These are phyloP conservation scores for Beauveria pseudobassiana DNA, from an alignment of 2,329 filamentous ascomycete genomes.

Conservation along the genomic window DNA sequence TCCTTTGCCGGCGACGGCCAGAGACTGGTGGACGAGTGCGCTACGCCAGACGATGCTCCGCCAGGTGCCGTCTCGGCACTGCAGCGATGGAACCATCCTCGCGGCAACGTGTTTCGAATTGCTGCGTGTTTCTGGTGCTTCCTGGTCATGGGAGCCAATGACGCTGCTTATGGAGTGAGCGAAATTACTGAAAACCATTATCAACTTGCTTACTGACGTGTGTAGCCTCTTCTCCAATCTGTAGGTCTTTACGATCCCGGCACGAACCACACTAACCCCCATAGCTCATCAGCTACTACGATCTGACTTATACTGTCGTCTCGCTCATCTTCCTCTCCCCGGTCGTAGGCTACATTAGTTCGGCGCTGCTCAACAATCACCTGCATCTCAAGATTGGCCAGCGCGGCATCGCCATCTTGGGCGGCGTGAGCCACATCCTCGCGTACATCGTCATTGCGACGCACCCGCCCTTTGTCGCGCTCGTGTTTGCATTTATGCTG, in stretches of 20 bases:
- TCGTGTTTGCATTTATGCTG: conserved; percentile 58
- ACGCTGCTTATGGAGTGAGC: conserved; percentile 50
- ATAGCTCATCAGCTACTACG: conserved; percentile 28
- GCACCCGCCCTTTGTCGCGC: conserved; percentile 61
- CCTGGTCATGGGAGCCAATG: conserved; percentile 50
- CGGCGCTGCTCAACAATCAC: conserved; percentile 30
- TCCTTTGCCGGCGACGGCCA: background rate
- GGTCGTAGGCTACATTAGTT: conserved; percentile 35
- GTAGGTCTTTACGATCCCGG: conserved; percentile 27
- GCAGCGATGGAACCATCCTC: conserved; percentile 42
- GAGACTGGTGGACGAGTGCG: conserved; percentile 6
- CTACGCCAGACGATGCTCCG: background rate
- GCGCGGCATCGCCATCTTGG: conserved; percentile 32
- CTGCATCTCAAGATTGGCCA: conserved; percentile 34
- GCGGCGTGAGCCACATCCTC: conserved; percentile 43
- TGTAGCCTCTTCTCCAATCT: conserved; percentile 42
- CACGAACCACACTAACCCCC: background rate
- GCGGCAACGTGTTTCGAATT: conserved; percentile 39
- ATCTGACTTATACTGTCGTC: conserved; percentile 33
- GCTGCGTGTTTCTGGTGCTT: conserved; percentile 51
- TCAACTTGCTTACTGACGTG: background rate
- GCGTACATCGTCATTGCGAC: conserved; percentile 55
- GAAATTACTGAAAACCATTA: background rate
- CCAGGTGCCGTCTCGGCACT: background rate
- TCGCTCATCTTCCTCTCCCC: conserved; percentile 36